phyloP scores from a whole-genome alignment of 1,139 yeast genomes.

The Sugiyamaella sp. region DNA sequence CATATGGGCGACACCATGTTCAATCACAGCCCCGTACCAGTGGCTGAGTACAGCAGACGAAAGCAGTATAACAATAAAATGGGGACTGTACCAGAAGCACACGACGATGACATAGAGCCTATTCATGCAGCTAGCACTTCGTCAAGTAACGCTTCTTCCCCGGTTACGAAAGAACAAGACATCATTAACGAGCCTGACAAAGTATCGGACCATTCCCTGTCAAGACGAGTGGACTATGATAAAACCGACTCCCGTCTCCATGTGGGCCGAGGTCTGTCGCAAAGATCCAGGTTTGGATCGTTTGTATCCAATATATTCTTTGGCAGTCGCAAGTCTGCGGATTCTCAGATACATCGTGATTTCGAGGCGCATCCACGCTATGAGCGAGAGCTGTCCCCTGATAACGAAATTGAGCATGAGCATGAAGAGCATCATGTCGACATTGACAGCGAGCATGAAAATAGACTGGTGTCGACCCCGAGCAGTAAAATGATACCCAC shows the following conservation, averaged over 20 bases:
- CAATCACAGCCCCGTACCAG: constrained; percentile 9
- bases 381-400: neutral
- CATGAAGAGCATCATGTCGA: neutral
- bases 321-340: neutral
- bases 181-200: neutral
- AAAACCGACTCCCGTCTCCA: neutral
- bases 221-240: neutral
- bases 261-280: neutral
- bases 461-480: constrained; percentile 1
- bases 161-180: neutral
- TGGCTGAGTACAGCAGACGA: constrained; percentile 14
- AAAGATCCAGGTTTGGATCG: constrained; percentile 1
- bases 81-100: constrained; percentile 8
- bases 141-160: neutral
- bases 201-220: neutral
- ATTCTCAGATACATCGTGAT: neutral
- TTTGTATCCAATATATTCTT: constrained; percentile 1
- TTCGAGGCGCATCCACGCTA: neutral
- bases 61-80: constrained; percentile 3
- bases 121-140: neutral
- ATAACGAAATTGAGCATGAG: neutral
- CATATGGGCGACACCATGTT: constrained; percentile 13
- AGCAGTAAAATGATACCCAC: constrained; percentile 11
- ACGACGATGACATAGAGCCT: neutral
- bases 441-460: neutral